Base-by-base conservation (phyloP, 2,329 filamentous ascomycete species). In the Furcasterigmium sp. region DNA sequence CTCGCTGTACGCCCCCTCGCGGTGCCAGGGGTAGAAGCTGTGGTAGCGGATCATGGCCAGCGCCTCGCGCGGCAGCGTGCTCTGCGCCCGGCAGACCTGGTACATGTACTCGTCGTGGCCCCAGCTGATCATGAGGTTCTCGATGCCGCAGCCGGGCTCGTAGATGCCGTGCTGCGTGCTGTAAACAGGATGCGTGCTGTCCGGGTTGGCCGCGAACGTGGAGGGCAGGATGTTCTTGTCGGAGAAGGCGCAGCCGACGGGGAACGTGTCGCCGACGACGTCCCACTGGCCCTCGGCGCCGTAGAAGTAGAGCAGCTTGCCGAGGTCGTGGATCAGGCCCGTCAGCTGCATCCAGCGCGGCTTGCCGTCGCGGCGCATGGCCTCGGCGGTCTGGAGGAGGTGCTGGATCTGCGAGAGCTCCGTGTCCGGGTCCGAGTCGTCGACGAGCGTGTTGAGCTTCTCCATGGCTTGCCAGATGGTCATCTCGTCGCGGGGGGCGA, bases 21-120 rank as follows among this genome's bases (percentile, higher is more conserved):
- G 80, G 67, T 95, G 90, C 90, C 89, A 95, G 14, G 90, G 84
- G 67, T 95, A 95, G 68, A 95, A 95, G 6, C 83, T 88, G 68
- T 95, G 90, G 67, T 94, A 95, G 44, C 90, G 75, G 61, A 95
- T 93, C 87, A 95, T 95, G 47, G 89, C 90, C 10, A 95, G 75
- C 0, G 85, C 86, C 74, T 95, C 89, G 37, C 77, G 74, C 1
- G 90, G 90, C 35, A 95, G 74, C 0, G 72, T 84, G 39, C 78
- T 84, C 72, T 95, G 89, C 50, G 86, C 84, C 71, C 89, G 90
- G 65, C 87, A 81, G 48, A 95, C 83, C 57, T 89, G 83, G 72
- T 95, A 95, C 37, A 91, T 73, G 65, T 90, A 91, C 69, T 91
- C 87, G 60, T 91, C 87, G 62, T 91, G 87, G 37, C 90, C 90